Base-by-base conservation (phyloP, 2,329 filamentous ascomycete species). In the Fusarium praegraminearum region DNA sequence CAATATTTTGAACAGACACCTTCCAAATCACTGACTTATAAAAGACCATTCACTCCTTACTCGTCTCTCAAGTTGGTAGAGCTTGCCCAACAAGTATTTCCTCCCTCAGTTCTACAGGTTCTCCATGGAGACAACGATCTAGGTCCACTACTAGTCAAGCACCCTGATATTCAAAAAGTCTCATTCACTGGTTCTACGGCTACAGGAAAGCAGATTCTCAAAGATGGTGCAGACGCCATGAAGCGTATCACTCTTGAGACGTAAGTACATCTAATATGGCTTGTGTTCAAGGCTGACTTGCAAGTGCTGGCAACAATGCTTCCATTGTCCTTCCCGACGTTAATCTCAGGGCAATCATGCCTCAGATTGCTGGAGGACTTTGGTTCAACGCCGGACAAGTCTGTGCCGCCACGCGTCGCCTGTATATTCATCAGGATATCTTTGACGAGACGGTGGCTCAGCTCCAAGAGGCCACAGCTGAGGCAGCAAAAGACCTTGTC, bases 351-450 rank as follows among this genome's bases (percentile, higher is more conserved):
- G n/a, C 22, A 6, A 18, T 44, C 3, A 9, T 57, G 0, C 55
- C 46, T 11, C 46, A 57, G 11, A n/a, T 57, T 5, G 28, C 22
- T n/a, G 55, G 36, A 22, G 28, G 55, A 7, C 28, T 57, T 28
- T 57, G 55, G 55, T 57, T 57, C 7, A 53, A 57, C 7, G 55
- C 55, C 1, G 55, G 55, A 5, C 55, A 57, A 35, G 55, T 57
- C 3, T 57, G 55, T 11, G 32, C 32, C n/a, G 55, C 55, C 22
- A 52, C 55, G 7, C 55, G 55, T 12, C 55, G 55, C 7, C 11
- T 57, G 18, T 57, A 57, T 3, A 52, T 57, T 2, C 55, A 57
- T 11, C 30, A 53, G 30, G 46, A 53, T 13, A 57, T 57, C 9
- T 57, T 57, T 6, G 46, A 57, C 7, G 55, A 44, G 20, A 30